Evolutionary conservation across 2,329 filamentous ascomycete genomes (phyloP).

Genomic region (Cercospora nicotianae): DNA sequence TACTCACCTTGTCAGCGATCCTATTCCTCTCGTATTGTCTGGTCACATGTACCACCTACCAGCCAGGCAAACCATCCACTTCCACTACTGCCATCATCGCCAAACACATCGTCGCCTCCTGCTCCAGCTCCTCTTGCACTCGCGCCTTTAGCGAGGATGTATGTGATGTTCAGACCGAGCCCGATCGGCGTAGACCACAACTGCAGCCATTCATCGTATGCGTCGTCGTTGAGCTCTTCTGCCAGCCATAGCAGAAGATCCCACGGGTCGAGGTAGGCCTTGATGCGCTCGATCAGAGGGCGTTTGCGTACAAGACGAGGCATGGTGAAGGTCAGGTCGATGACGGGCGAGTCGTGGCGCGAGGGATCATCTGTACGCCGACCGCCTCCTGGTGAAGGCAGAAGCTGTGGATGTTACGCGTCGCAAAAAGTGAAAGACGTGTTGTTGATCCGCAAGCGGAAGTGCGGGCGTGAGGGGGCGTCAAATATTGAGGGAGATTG

Average conservation of each 20-base stretch:
- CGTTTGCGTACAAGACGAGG: conserved; percentile 80
- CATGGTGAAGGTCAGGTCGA: conserved; percentile 45
- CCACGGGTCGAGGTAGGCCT: conserved; percentile 76
- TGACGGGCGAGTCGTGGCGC: not conserved
- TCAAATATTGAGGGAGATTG: not conserved
- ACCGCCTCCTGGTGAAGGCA: not conserved
- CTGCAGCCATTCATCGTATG: conserved; percentile 78
- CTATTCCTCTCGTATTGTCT: not conserved
- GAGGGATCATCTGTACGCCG: not conserved
- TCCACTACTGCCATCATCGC: conserved; percentile 48
- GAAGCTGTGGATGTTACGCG: not conserved
- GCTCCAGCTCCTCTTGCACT: conserved; percentile 43
- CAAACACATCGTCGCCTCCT: conserved; percentile 76
- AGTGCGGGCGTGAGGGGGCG: not conserved
- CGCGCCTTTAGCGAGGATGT: conserved; percentile 74
- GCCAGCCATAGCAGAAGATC: conserved; percentile 89
- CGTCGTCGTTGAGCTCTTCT: conserved; percentile 86
- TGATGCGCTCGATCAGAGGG: conserved; percentile 77
- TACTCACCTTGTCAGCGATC: conserved; percentile 12
- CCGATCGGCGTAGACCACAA: conserved; percentile 74
- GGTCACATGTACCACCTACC: conserved; percentile 45
- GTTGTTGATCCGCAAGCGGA: conserved; percentile 3
- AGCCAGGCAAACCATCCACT: conserved; percentile 68
- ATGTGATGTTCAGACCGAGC: conserved; percentile 71
- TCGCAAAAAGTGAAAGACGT: conserved; percentile 2